These are phyloP conservation scores for Cyclostephanos invisitatus DNA, from an alignment of 108 stramenopile genomes.

Conservation along the genomic window DNA sequence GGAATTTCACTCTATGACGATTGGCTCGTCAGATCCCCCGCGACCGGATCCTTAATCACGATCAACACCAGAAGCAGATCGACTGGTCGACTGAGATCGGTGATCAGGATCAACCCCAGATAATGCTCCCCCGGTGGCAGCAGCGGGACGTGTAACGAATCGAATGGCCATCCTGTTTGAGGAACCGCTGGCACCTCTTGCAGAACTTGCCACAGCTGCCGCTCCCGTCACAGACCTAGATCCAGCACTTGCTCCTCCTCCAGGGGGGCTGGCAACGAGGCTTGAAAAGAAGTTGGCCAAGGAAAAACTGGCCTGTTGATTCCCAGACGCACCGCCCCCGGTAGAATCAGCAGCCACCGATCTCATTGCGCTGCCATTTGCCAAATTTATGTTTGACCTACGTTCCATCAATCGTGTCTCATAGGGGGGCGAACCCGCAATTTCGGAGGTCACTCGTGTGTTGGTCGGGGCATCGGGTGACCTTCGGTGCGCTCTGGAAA, in stretches of 20 bases:
- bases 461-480: too few species aligned
- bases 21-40: constrained; percentile 8
- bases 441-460: too few species aligned
- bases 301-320: background rate
- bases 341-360: background rate
- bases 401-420: background rate
- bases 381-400: background rate
- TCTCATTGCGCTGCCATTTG: background rate
- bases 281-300: constrained; percentile 5
- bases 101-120: background rate
- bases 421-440: background rate
- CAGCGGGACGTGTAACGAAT: constrained; percentile 4
- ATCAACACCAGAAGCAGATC: background rate
- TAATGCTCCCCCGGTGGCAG: background rate
- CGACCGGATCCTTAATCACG: background rate
- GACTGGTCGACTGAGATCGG: background rate
- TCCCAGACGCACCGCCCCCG: background rate
- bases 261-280: constrained; percentile 11
- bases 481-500: background rate
- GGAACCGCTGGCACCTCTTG: background rate
- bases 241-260: constrained; percentile 10
- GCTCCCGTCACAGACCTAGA: background rate
- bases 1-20: background rate
- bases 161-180: constrained; percentile 3
- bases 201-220: background rate